phyloP scores from a whole-genome alignment of 176 grass and related monocot genomes.

The Hordeum marinum region DNA sequence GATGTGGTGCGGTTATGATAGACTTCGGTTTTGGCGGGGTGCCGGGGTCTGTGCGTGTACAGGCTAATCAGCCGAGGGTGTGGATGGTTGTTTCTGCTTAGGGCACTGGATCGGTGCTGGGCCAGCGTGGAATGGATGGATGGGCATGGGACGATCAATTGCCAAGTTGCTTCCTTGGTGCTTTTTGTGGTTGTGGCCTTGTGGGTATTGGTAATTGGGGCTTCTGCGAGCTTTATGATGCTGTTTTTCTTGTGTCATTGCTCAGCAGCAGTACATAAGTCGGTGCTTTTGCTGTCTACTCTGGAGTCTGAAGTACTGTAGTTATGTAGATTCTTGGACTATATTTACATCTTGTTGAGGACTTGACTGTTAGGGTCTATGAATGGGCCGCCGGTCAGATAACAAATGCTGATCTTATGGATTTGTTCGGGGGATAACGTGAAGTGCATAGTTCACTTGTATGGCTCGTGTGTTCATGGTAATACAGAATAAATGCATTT shows the following conservation, averaged over 20 bases:
- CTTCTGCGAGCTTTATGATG: background rate
- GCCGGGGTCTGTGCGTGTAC: background rate
- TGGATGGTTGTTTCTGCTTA: background rate
- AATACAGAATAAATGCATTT: background rate
- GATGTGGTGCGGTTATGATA: background rate
- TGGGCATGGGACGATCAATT: background rate
- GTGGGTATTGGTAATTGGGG: background rate
- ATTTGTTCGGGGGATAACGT: background rate
- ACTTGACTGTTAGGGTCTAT: background rate
- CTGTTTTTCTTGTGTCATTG: background rate
- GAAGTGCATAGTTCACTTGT: background rate
- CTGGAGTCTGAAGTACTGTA: background rate
- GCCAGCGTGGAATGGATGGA: background rate
- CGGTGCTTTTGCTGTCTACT: background rate
- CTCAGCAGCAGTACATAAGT: background rate
- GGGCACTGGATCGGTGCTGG: background rate
- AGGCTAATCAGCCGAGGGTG: background rate
- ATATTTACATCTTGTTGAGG: background rate
- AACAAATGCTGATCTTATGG: background rate
- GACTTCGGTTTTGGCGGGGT: background rate
- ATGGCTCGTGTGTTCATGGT: background rate
- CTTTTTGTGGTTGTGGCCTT: background rate
- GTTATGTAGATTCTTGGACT: background rate
- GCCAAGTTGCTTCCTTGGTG: background rate
- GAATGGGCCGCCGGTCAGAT: background rate